Percentiles rank a stretch among this genome's conserved stretches.
phyloP scores from a whole-genome alignment of 129 eudicot species.

The Kitagawia praeruptora region DNA sequence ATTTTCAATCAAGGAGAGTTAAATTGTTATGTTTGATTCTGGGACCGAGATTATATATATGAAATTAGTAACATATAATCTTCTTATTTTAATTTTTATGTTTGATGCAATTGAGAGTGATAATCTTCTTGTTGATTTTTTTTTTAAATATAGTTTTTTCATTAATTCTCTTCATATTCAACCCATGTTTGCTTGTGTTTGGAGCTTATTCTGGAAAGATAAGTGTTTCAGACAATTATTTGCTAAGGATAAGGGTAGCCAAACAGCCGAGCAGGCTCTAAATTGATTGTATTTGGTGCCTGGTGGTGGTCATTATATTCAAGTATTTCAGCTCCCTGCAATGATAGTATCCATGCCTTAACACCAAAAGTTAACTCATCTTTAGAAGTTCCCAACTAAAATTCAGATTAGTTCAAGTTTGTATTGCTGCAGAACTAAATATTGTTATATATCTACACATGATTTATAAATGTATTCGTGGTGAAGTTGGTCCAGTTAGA shows the following conservation, averaged over 20 bases:
- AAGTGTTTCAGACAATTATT: neutral
- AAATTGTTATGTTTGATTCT: slow-evolving; percentile 3
- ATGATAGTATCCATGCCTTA: neutral
- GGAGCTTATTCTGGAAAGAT: neutral
- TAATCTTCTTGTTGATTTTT: neutral
- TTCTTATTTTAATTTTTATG: neutral
- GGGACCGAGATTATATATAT: neutral
- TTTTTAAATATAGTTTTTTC: neutral
- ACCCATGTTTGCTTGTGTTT: neutral
- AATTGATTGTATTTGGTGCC: too few relatives aligned
- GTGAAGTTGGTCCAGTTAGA: neutral
- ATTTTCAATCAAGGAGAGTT: neutral
- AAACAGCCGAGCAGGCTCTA: neutral
- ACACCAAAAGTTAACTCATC: neutral
- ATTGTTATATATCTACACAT: neutral
- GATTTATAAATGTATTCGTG: neutral
- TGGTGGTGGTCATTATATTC: too few relatives aligned
- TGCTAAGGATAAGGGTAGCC: neutral
- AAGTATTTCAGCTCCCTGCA: neutral
- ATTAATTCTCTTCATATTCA: neutral
- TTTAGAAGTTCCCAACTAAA: neutral
- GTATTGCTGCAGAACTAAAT: neutral
- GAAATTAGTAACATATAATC: neutral
- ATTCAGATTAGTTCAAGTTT: neutral
- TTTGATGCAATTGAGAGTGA: neutral